Evolutionary conservation across 129 eudicot species (phyloP).

Genomic region (Chrysanthemum makinoi): DNA sequence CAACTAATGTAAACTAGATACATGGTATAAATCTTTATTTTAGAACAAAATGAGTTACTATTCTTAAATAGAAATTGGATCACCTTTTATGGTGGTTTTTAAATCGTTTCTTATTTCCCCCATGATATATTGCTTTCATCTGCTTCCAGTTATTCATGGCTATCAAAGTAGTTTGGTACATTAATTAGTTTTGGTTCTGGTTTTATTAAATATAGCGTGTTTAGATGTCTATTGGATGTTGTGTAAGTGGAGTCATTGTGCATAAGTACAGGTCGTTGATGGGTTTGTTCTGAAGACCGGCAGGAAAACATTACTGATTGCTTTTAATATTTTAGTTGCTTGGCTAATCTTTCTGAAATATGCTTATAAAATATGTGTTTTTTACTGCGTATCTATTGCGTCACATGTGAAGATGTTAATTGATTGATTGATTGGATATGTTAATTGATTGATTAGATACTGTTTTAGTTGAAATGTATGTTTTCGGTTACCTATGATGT

Average conservation of each 20-base stretch:
- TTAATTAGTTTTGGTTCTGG: too few species aligned
- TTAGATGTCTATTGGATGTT: slow-evolving; percentile 1
- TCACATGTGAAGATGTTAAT: too few species aligned
- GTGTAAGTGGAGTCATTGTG: not conserved
- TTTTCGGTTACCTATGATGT: too few species aligned
- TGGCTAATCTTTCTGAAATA: not conserved
- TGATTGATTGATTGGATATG: too few species aligned
- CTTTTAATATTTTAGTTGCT: not conserved
- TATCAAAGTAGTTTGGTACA: not conserved
- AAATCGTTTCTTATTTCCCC: slow-evolving; percentile 4
- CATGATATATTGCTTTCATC: not conserved
- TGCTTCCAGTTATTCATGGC: not conserved
- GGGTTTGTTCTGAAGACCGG: not conserved
- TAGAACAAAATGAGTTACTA: slow-evolving; percentile 19
- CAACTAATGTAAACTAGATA: slow-evolving; percentile 44
- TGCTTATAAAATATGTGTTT: too few species aligned
- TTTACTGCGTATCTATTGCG: too few species aligned
- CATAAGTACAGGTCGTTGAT: not conserved
- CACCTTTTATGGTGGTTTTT: slow-evolving; percentile 30
- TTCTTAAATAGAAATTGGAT: slow-evolving; percentile 24
- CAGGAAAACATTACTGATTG: not conserved
- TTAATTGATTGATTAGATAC: too few species aligned
- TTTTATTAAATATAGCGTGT: not conserved
- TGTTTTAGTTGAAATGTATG: too few species aligned
- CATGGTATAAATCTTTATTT: slow-evolving; percentile 12